Percentiles rank a stretch among this genome's conserved stretches.
Conservation (phyloP, 106 monocot species). For the Allium fistulosum region DNA sequence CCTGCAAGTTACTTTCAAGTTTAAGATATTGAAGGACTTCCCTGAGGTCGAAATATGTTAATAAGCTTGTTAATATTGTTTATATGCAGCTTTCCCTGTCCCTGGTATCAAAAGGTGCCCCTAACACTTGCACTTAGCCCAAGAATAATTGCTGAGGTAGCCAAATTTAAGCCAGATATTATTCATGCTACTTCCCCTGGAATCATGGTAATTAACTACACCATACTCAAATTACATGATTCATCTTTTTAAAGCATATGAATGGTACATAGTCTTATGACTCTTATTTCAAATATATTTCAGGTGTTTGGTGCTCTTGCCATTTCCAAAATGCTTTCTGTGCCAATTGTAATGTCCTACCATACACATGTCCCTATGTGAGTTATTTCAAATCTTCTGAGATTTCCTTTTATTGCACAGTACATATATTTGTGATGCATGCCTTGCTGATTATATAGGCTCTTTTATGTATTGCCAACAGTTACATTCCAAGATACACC, state of each 20-base stretch:
- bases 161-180: constrained; percentile 89
- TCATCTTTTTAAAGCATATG: background rate
- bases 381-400: constrained; percentile 6
- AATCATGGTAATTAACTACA: constrained; percentile 57
- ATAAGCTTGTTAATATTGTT: background rate
- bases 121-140: constrained; percentile 92
- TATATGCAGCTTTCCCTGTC: constrained; percentile 76
- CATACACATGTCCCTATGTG: constrained; percentile 98
- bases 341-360: constrained; percentile 93
- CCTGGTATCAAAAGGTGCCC: constrained; percentile 86
- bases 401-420: too few species aligned
- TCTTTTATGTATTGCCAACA: constrained; percentile 16
- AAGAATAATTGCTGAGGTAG: constrained; percentile 85
- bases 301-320: constrained; percentile 96
- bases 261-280: background rate
- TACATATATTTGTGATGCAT: too few species aligned
- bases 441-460: too few species aligned
- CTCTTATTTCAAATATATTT: background rate
- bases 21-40: too few species aligned
- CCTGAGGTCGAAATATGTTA: too few species aligned
- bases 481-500: constrained; percentile 95
- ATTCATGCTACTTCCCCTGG: constrained; percentile 95
- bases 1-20: too few species aligned
- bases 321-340: constrained; percentile 77
- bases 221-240: background rate